These are phyloP conservation scores for Cladosporium sp. DNA, from an alignment of 2,329 filamentous ascomycete genomes.

Conservation along the genomic window DNA sequence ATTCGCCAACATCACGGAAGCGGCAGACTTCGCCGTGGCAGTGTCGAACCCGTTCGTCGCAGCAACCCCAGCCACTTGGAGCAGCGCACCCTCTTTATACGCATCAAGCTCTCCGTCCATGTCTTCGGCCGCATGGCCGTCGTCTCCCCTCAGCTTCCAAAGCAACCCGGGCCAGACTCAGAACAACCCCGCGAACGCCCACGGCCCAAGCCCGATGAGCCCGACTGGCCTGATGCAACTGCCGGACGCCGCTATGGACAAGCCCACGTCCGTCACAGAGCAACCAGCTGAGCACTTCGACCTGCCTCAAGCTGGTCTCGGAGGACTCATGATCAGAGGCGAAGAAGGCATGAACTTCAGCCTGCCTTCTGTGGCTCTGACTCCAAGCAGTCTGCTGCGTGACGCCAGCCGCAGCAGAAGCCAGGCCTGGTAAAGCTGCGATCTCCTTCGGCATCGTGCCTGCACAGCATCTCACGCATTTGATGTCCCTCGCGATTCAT, in stretches of 20 bases:
- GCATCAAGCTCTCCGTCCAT: conserved; percentile 5
- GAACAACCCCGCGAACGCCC: background rate
- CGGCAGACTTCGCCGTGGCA: background rate
- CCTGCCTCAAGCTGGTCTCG: background rate
- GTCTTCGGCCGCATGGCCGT: background rate
- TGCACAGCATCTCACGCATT: too few species aligned
- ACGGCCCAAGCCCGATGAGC: conserved; percentile 4
- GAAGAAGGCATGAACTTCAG: conserved; percentile 6
- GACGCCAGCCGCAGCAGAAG: background rate
- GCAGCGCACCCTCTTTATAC: conserved; percentile 5
- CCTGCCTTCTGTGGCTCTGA: background rate
- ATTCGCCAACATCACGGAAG: conserved; percentile 1
- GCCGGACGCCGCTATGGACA: conserved; percentile 8
- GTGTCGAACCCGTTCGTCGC: conserved; percentile 6
- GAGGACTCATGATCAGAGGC: background rate
- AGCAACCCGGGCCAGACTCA: background rate
- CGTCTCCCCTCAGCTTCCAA: conserved; percentile 8
- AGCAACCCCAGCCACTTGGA: conserved; percentile 7
- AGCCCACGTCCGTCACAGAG: background rate
- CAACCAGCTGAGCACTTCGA: conserved; percentile 1
- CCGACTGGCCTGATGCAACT: conserved; percentile 5
- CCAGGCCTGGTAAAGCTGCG: too few species aligned
- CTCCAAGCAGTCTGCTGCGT: conserved; percentile 6
- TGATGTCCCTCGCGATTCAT: background rate
- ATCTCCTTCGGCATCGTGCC: too few species aligned